Base-by-base conservation (phyloP, 148 eudicot species). In the Euryodendron excelsum region DNA sequence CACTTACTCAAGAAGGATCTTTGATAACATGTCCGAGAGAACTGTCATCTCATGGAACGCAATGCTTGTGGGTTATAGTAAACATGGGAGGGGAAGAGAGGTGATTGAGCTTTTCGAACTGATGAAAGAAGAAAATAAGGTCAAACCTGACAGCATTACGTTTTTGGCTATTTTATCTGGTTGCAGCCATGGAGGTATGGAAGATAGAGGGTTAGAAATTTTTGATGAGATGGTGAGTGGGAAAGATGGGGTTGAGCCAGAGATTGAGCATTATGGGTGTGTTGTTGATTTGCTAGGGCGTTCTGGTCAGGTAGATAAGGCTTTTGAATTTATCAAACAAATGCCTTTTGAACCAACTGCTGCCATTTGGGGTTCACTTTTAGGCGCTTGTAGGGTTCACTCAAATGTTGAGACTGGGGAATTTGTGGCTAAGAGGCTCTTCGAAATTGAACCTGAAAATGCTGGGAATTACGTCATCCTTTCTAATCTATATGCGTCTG, bases 201-300 rank as follows among this genome's bases (percentile, higher is more conserved):
- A 91, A 82, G 80, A 90, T 31, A 82, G 56, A 69, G 98, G 97
- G 70, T 77, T 92, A 28, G 77, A 86, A 74, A 11, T 87, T 33
- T 94, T 94, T 58, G 77, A 92, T 58, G 94, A 92, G 59, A 75
- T 92, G 89, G 77, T 83, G 59, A 78, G 72, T 17, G 77, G 83
- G n/a, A 85, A 84, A 69, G 63, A 85, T 47, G 88, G 87, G 60
- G 65, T 88, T 70, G 79, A 85, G 55, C 93, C 94, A 36, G 85
- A 88, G 31, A 73, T 90, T 50, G 98, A 92, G 84, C 98, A 94
- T 73, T 94, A 88, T 81, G 94, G 93, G 0, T 91, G 96, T 85
- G 90, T 94, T 70, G 92, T 94, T 74, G 98, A 94, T 83, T 80
- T 92, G 78, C 88, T 94, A n/a, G 95, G 98, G 21, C 98, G 98